Evolutionary conservation across 2,329 filamentous ascomycete genomes (phyloP).

Genomic region (Plenodomus lindquistii): DNA sequence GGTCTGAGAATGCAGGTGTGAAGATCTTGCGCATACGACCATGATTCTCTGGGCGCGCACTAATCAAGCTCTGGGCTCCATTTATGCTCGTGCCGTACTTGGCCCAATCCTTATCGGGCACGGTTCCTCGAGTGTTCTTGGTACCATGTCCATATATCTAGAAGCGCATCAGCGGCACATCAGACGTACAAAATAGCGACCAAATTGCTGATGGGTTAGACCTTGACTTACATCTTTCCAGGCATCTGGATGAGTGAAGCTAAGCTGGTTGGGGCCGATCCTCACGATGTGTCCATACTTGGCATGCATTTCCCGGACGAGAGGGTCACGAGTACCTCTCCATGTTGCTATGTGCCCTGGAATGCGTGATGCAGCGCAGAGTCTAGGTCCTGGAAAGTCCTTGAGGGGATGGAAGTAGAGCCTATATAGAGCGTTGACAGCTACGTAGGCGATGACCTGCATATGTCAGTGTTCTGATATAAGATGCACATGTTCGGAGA

Average conservation of each 20-base stretch:
- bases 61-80: conserved; percentile 34
- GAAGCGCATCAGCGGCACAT: background rate
- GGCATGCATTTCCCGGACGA: conserved; percentile 38
- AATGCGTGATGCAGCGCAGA: conserved; percentile 41
- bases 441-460: conserved; percentile 18
- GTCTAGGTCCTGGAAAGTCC: conserved; percentile 49
- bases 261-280: conserved; percentile 47
- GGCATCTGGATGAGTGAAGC: conserved; percentile 43
- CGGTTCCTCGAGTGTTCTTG: conserved; percentile 17
- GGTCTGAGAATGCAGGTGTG: conserved; percentile 48
- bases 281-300: conserved; percentile 50
- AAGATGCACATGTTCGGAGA: background rate
- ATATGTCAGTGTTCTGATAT: conserved; percentile 1
- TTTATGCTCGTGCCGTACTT: conserved; percentile 27
- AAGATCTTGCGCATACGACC: conserved; percentile 46
- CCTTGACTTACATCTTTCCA: conserved; percentile 33
- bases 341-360: conserved; percentile 31
- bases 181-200: background rate
- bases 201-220: too few relatives aligned
- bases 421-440: conserved; percentile 37
- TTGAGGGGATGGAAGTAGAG: conserved; percentile 43
- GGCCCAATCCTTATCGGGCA: conserved; percentile 29
- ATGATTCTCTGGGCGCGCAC: conserved; percentile 42
- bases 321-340: conserved; percentile 25
- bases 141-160: conserved; percentile 32